Conservation (phyloP, 2,329 filamentous ascomycete genomes). For the Fusarium sp. region DNA sequence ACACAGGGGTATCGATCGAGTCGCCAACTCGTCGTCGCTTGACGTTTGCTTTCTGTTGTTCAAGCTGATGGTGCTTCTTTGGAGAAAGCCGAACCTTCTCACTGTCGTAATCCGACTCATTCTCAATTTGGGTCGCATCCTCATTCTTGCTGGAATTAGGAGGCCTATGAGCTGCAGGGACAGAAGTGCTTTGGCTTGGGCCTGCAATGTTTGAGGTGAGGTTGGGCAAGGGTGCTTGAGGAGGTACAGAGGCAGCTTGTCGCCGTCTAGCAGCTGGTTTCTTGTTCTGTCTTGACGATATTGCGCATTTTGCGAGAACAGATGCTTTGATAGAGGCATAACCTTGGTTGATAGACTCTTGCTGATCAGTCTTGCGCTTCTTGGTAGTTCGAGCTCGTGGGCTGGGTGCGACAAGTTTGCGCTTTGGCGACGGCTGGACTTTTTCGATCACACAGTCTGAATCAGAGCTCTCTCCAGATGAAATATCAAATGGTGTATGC, state of each 20-base stretch:
- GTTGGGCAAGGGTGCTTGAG: not conserved
- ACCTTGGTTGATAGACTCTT: not conserved
- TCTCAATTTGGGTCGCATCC: not conserved
- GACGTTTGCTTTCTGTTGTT: not conserved
- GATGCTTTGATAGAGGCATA: not conserved
- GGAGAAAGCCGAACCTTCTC: slow-evolving; percentile 26
- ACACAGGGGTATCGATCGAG: not conserved
- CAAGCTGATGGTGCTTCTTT: slow-evolving; percentile 1
- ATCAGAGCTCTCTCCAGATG: slow-evolving; percentile 27
- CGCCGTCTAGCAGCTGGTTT: not conserved
- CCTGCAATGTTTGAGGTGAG: not conserved
- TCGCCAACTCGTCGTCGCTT: slow-evolving; percentile 28
- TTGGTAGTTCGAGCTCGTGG: slow-evolving; percentile 11
- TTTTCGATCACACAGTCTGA: slow-evolving; percentile 28
- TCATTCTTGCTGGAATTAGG: not conserved
- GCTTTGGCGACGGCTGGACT: slow-evolving; percentile 18
- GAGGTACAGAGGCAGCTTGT: not conserved
- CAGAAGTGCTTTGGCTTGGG: not conserved
- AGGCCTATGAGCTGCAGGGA: not conserved
- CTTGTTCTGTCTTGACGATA: not conserved
- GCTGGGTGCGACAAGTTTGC: slow-evolving; percentile 7
- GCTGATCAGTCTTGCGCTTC: not conserved
- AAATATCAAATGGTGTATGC: slow-evolving; percentile 29
- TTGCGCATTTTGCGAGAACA: not conserved
- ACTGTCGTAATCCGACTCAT: slow-evolving; percentile 32